Evolutionary conservation across 768 basidiomycete genomes (phyloP).

Genomic region (Tricholoma bakamatsutake): DNA sequence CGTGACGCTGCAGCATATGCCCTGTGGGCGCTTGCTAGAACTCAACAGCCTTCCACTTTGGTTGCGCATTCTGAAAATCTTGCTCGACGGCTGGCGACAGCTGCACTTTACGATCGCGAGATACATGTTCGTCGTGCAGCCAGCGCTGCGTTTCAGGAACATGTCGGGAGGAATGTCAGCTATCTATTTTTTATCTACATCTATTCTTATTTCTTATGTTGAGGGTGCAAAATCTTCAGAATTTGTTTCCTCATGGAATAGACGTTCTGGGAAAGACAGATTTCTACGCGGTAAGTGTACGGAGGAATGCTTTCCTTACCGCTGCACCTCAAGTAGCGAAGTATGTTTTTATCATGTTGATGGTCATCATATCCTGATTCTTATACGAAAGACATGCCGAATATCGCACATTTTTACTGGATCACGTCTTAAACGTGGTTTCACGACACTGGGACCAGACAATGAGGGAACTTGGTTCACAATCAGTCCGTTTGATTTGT

Average conservation of each 20-base stretch:
- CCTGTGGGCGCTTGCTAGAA: conserved; percentile 88
- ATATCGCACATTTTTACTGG: conserved; percentile 64
- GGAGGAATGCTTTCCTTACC: conserved; percentile 77
- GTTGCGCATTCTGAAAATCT: conserved; percentile 57
- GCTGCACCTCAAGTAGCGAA: conserved; percentile 84
- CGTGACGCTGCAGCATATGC: conserved; percentile 94
- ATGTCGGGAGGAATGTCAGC: conserved; percentile 87
- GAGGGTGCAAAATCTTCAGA: conserved; percentile 38
- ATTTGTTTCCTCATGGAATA: conserved; percentile 89
- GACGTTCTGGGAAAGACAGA: conserved; percentile 89
- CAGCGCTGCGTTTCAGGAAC: conserved; percentile 96
- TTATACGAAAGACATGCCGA: conserved; percentile 55
- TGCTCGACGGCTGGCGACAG: conserved; percentile 66
- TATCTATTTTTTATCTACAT: not conserved
- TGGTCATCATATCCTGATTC: not conserved
- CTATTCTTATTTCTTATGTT: not conserved
- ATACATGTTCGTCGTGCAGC: conserved; percentile 92
- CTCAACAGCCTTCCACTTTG: conserved; percentile 55
- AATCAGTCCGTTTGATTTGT: conserved; percentile 68
- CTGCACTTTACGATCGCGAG: conserved; percentile 88
- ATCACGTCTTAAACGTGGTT: conserved; percentile 69
- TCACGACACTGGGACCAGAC: conserved; percentile 85
- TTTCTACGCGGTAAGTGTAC: conserved; percentile 88
- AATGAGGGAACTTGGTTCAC: conserved; percentile 74
- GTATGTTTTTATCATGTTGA: conserved; percentile 39